A percentile compares a stretch with the other conserved stretches of the same genome.
Conservation (phyloP, 169 alveolate species). For the Plasmodium gallinaceum region DNA sequence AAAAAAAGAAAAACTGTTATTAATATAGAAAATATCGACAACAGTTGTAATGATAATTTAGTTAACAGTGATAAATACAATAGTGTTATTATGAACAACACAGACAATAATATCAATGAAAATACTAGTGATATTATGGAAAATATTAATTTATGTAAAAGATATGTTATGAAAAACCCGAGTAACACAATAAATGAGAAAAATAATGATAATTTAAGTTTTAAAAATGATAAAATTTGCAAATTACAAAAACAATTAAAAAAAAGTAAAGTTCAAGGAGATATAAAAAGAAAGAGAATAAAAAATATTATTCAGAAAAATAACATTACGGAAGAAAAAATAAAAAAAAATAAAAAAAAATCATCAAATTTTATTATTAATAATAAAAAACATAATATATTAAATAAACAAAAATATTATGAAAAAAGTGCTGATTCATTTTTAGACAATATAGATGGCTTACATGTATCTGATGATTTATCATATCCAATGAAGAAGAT, state of each 20-base stretch:
- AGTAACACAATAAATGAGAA: no score
- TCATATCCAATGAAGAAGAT: neutral
- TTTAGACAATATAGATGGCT: constrained; percentile 8
- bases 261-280: neutral
- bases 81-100: no score
- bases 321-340: neutral
- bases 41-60: neutral
- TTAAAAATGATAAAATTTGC: no score
- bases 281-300: neutral
- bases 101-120: no score
- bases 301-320: neutral
- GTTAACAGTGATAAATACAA: no score
- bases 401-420: constrained; percentile 25
- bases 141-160: no score
- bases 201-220: no score
- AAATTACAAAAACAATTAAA: neutral
- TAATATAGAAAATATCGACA: neutral
- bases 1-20: neutral
- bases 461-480: neutral
- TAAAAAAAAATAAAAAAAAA: constrained; percentile 29
- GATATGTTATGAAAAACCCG: no score
- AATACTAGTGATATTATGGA: no score
- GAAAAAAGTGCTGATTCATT: constrained; percentile 12
- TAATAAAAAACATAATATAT: neutral
- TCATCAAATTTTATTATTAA: no score